phyloP scores from a whole-genome alignment of 352 stramenopile genomes.

The Globisporangium cylindrosporum region DNA sequence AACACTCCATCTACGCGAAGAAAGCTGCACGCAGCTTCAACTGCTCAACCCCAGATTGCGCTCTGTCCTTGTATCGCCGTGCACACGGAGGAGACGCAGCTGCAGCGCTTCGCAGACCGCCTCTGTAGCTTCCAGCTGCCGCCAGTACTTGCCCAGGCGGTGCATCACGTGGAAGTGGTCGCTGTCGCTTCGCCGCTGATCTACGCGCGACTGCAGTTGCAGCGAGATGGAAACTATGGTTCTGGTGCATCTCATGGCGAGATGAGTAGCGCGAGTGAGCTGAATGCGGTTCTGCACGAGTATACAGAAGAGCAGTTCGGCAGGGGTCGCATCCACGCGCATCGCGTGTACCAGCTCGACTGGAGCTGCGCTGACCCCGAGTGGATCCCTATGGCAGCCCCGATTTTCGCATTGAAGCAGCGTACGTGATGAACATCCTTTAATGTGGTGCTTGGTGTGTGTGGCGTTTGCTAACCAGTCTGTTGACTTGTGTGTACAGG shows the following conservation, averaged over 20 bases:
- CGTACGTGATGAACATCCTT: background rate
- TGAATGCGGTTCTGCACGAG: constrained; percentile 7
- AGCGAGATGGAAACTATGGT: background rate
- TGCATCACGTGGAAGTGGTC: constrained; percentile 5
- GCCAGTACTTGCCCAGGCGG: background rate
- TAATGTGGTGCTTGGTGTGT: background rate
- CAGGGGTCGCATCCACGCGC: constrained; percentile 36
- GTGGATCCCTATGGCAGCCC: constrained; percentile 30
- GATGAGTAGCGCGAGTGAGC: background rate
- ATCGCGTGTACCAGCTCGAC: constrained; percentile 53
- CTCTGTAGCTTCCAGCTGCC: background rate
- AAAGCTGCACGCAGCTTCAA: background rate
- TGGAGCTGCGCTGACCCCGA: constrained; percentile 34
- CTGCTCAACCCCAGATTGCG: background rate
- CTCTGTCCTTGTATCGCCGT: constrained; percentile 23
- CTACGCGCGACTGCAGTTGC: constrained; percentile 5
- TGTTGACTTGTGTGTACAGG: background rate
- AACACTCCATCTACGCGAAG: background rate
- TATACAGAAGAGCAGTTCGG: constrained; percentile 13
- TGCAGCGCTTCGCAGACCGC: constrained; percentile 23
- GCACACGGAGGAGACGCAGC: constrained; percentile 32
- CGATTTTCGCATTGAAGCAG: constrained; percentile 9
- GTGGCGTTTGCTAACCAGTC: background rate
- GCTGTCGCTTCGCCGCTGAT: constrained; percentile 17
- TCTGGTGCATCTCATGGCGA: background rate